phyloP scores from a whole-genome alignment of 306 rosid genomes.

The Dryas alaskensis region DNA sequence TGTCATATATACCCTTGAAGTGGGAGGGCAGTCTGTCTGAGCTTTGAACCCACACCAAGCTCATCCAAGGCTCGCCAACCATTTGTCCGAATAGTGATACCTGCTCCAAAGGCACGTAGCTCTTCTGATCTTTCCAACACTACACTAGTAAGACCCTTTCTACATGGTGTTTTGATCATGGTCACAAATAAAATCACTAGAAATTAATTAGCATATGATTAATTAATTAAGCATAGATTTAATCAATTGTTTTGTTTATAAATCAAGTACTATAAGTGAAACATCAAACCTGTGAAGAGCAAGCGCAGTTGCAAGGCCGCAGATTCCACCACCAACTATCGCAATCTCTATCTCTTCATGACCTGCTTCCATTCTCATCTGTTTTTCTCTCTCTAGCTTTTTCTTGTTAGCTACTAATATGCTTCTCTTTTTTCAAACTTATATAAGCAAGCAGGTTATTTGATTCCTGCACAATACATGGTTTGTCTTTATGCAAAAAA shows the following conservation, averaged over 20 bases:
- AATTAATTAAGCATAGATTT: background rate
- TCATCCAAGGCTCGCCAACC: constrained; percentile 63
- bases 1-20: constrained; percentile 29
- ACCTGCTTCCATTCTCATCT: background rate
- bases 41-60: constrained; percentile 48
- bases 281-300: constrained; percentile 53
- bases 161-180: background rate
- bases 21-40: constrained; percentile 39
- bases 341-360: constrained; percentile 37
- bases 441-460: too few species aligned
- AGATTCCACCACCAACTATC: constrained; percentile 61
- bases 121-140: constrained; percentile 50
- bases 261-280: background rate
- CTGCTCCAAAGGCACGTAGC: constrained; percentile 43
- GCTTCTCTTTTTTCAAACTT: too few species aligned
- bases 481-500: too few species aligned
- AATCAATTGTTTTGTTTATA: too few species aligned
- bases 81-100: constrained; percentile 42
- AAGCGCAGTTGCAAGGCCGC: constrained; percentile 71
- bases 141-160: constrained; percentile 48
- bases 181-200: too few species aligned
- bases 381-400: background rate
- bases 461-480: too few species aligned
- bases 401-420: background rate
- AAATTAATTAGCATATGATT: too few species aligned